Conservation (phyloP, 768 basidiomycete species). For the Cantharellus anzutake region DNA sequence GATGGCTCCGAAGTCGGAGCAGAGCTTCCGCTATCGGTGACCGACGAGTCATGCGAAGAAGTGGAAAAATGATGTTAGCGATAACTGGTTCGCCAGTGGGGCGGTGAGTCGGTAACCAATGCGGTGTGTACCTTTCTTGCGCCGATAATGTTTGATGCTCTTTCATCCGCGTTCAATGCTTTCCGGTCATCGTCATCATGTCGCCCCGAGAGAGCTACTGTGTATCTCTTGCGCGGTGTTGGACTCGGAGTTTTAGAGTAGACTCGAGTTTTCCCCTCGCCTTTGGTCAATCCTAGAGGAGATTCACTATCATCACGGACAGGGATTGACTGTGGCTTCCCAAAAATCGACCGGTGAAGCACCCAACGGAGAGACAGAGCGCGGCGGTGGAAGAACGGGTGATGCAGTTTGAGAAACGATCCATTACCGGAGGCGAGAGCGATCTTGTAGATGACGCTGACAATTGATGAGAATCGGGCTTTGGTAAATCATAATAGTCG, state of each 20-base stretch:
- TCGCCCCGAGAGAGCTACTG: conserved; percentile 64
- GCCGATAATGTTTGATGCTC: neutral
- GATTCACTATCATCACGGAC: too few relatives aligned
- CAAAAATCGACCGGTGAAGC: neutral
- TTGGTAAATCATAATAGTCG: conserved; percentile 51
- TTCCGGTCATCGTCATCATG: neutral
- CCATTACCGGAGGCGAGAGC: conserved; percentile 29
- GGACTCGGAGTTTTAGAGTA: conserved; percentile 46
- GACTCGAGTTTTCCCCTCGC: conserved; percentile 13
- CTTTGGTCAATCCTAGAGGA: conserved; percentile 3
- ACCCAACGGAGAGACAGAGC: neutral
- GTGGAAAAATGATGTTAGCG: neutral
- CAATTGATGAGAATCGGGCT: conserved; percentile 27
- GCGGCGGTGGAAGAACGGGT: neutral
- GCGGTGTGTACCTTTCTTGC: neutral
- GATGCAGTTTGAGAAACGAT: neutral
- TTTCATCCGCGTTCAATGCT: neutral
- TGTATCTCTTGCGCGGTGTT: conserved; percentile 55
- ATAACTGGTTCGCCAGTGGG: neutral
- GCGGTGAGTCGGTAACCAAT: neutral
- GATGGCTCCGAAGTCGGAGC: conserved; percentile 1
- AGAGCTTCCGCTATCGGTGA: neutral
- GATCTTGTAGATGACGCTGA: conserved; percentile 22
- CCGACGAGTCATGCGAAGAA: neutral
- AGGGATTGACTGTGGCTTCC: neutral